Evolutionary conservation across 805 yeast genomes (phyloP), one percentile per base, ranked within the genome.

Genomic region (Yarrowia bubula): DNA sequence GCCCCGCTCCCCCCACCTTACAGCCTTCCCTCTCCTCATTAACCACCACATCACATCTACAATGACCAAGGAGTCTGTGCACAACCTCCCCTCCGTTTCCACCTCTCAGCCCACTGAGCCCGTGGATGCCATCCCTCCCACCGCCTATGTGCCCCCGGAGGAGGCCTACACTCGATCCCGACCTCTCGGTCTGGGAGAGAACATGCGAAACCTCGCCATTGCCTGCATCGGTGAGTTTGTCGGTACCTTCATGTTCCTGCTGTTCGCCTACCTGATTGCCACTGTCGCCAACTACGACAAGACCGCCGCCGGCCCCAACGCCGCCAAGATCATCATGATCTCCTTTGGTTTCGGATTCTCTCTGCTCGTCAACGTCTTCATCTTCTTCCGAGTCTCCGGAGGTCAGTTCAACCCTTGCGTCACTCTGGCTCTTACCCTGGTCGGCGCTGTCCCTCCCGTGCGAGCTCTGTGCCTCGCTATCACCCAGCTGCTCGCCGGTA

Each of bases 351-450:
- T 90, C 78, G 97, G 96, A 69, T 88, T 89, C 73, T 87, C 91
- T 70, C 91, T 90, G 65, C 83, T 88, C 85, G 86, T 88, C 69
- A 84, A 83, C 70, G 89, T 88, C 58, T 84, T 85, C 71, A 76
- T 85, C 71, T 84, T 88, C 71, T 86, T 81, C 79, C 83, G 90
- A 75, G 84, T 90, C 67, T 88, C 95, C 43, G 96, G 96, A 72
- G 96, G 95, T 79, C 89, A 89, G 79, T 83, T 90, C 75, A 90
- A 90, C 79, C 97, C 97, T 11, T 93, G 95, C 60, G 96, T 90
- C 46, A 87, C 96, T 22, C 79, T 89, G 44, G 79, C 92, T 33
- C 79, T 90, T 73, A 82, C 85, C n/a, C 77, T 88, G 48, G 87
- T 89, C 18, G 83, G 89, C 68, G 93, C 90, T 65, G 81, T 88